These are phyloP conservation scores for Oryza officinalis DNA, from an alignment of 176 grass and related monocot species.

Conservation along the genomic window DNA sequence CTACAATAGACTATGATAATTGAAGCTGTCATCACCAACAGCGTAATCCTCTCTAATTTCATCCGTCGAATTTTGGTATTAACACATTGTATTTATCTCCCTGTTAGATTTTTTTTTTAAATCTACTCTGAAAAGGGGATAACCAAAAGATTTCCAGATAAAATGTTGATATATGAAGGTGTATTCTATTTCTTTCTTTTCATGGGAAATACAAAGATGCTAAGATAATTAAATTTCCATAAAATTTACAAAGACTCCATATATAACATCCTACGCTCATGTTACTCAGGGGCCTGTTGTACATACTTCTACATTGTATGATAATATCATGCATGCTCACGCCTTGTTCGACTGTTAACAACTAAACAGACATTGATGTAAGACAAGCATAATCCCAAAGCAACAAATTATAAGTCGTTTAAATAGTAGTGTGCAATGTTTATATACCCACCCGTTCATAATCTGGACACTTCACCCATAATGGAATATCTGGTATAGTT, in stretches of 20 bases:
- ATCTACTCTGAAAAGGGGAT: background rate
- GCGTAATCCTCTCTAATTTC: background rate
- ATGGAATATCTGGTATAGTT: slow-evolving; percentile 72
- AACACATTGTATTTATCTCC: background rate
- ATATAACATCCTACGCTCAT: no score
- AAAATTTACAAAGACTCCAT: no score
- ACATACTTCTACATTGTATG: no score
- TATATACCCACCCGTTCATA: slow-evolving; percentile 65
- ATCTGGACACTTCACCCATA: slow-evolving; percentile 92
- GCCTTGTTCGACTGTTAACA: background rate
- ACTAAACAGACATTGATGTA: background rate
- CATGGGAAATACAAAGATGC: no score
- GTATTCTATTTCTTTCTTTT: background rate
- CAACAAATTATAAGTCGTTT: background rate
- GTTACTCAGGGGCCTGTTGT: no score
- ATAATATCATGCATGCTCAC: no score
- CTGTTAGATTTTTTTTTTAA: background rate
- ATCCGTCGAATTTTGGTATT: background rate
- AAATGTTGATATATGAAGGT: background rate
- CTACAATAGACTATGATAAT: background rate
- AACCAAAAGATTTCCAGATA: background rate
- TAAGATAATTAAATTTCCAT: no score
- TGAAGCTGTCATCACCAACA: background rate
- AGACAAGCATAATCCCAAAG: background rate
- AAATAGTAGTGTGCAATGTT: background rate